phyloP scores from a whole-genome alignment of 345 rosid species.

The Trapa bicornis region DNA sequence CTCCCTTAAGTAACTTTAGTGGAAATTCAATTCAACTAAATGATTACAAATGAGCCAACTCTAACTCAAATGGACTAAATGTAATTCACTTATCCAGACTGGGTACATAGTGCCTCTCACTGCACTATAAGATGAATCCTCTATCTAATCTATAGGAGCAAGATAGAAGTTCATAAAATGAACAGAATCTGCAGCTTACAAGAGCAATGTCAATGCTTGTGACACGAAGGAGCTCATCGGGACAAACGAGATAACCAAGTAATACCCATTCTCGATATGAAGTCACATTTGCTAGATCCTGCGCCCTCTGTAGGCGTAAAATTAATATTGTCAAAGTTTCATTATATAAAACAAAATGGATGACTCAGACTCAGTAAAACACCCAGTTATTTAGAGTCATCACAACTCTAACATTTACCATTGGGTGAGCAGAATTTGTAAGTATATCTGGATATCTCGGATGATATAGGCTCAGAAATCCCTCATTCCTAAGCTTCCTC shows the following conservation, averaged over 20 bases:
- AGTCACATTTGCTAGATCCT: constrained; percentile 96
- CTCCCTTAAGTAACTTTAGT: not conserved
- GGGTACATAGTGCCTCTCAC: not conserved
- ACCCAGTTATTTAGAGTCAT: constrained; percentile 4
- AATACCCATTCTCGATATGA: constrained; percentile 95
- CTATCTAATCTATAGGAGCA: constrained; percentile 1
- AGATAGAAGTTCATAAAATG: constrained; percentile 4
- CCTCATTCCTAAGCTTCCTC: constrained; percentile 91
- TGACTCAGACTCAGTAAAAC: constrained; percentile 2
- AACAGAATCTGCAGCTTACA: constrained; percentile 28
- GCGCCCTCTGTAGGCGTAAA: constrained; percentile 62
- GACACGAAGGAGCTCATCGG: constrained; percentile 95
- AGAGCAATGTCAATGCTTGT: constrained; percentile 95
- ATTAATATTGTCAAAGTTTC: not conserved
- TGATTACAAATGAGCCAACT: not conserved
- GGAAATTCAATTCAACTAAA: not conserved
- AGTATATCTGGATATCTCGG: constrained; percentile 97
- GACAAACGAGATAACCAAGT: constrained; percentile 96
- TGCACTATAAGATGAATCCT: not conserved
- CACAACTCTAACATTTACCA: constrained; percentile 37
- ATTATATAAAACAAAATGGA: constrained; percentile 1
- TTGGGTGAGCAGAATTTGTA: constrained; percentile 94
- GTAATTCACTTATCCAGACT: not conserved
- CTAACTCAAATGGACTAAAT: not conserved
- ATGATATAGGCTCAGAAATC: constrained; percentile 93